Percentiles rank a stretch among this genome's conserved stretches.
phyloP scores from a whole-genome alignment of 768 basidiomycete species.

The Auriculariales sp. region DNA sequence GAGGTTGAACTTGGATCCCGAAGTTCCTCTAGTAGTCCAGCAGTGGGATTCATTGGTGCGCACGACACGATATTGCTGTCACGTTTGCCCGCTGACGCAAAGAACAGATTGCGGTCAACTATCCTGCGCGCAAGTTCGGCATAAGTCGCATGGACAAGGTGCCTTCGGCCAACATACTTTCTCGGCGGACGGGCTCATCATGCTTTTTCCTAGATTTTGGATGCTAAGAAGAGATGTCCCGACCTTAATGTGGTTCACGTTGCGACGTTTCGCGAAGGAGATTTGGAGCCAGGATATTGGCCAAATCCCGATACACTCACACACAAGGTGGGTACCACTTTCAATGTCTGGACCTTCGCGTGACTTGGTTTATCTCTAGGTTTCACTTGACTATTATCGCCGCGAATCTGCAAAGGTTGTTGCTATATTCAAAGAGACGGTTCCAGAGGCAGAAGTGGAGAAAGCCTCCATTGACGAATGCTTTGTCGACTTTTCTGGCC shows the following conservation, averaged over 20 bases:
- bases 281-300: conserved; percentile 80
- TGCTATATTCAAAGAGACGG: conserved; percentile 61
- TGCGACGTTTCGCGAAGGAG: conserved; percentile 78
- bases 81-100: background rate
- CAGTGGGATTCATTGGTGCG: conserved; percentile 62
- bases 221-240: conserved; percentile 78
- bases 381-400: conserved; percentile 86
- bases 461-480: conserved; percentile 97
- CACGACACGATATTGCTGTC: background rate
- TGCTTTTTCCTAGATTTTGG: conserved; percentile 22
- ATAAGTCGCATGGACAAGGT: conserved; percentile 84
- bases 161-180: conserved; percentile 7
- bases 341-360: background rate
- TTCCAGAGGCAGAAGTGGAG: conserved; percentile 76
- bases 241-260: conserved; percentile 78
- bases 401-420: conserved; percentile 83
- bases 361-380: conserved; percentile 26
- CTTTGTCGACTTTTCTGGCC: conserved; percentile 80
- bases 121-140: conserved; percentile 83
- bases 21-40: conserved; percentile 60
- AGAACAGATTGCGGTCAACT: conserved; percentile 75
- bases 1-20: conserved; percentile 47
- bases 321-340: conserved; percentile 58
- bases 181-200: conserved; percentile 1
- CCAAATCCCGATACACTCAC: conserved; percentile 77